A percentile compares a stretch with the other conserved stretches of the same genome.
These are phyloP conservation scores for Chlorella variabilis DNA, from an alignment of 163 green algal species.

Conservation along the genomic window DNA sequence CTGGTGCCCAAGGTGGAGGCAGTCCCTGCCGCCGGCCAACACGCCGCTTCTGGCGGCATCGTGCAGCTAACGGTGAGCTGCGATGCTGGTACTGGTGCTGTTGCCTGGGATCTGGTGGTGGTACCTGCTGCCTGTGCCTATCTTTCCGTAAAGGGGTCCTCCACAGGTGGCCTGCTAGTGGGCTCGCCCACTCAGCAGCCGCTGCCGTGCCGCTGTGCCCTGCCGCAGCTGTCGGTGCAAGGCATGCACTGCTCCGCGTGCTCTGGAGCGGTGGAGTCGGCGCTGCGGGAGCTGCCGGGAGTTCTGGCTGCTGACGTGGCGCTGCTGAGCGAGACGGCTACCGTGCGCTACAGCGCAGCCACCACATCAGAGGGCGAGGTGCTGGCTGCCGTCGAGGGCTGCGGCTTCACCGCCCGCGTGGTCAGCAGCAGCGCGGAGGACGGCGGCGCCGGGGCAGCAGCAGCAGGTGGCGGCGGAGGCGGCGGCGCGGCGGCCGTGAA, in stretches of 20 bases:
- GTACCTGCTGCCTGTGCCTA: too few species aligned
- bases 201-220: too few species aligned
- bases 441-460: not conserved
- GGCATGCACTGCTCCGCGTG: constrained; percentile 91
- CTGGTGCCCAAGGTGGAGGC: constrained; percentile 3
- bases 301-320: constrained; percentile 66
- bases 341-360: constrained; percentile 49
- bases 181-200: too few species aligned
- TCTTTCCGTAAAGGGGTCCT: too few species aligned
- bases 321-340: constrained; percentile 73
- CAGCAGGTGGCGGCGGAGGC: not conserved
- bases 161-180: too few species aligned
- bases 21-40: not conserved
- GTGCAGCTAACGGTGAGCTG: not conserved
- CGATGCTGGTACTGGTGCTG: too few species aligned
- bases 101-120: too few species aligned
- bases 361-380: constrained; percentile 31
- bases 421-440: constrained; percentile 15
- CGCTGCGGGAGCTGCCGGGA: constrained; percentile 63
- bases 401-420: constrained; percentile 73
- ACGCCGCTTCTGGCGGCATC: not conserved
- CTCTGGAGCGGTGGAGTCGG: constrained; percentile 68
- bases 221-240: constrained; percentile 69
- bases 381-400: constrained; percentile 63
- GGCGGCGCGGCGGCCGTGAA: constrained; percentile 19